These are phyloP conservation scores for Metschnikowia henanensis DNA, from an alignment of 805 yeast species.

Conservation along the genomic window DNA sequence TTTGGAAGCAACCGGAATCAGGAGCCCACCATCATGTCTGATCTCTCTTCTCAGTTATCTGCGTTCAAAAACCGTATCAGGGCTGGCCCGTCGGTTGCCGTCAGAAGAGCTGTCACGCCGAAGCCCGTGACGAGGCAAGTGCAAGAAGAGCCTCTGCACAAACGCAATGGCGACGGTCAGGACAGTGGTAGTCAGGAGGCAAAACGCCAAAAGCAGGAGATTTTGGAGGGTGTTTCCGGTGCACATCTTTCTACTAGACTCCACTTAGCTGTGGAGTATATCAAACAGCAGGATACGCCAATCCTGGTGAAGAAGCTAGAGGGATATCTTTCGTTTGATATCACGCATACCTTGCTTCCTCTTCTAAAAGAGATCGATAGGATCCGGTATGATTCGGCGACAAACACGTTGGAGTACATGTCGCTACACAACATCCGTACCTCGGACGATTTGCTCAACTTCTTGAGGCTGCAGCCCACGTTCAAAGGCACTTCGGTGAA, in stretches of 20 bases:
- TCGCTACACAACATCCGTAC: constrained; percentile 86
- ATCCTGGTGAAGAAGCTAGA: constrained; percentile 65
- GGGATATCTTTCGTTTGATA: constrained; percentile 61
- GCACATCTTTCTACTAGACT: constrained; percentile 83
- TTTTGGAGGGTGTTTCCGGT: constrained; percentile 34
- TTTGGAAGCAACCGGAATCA: constrained; percentile 22
- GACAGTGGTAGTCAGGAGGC: constrained; percentile 27
- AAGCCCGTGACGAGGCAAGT: constrained; percentile 21
- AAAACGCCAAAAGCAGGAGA: constrained; percentile 33
- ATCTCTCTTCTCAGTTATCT: constrained; percentile 44
- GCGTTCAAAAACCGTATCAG: constrained; percentile 47
- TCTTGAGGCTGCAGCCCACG: constrained; percentile 76
- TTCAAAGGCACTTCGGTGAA: constrained; percentile 86
- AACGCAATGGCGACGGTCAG: constrained; percentile 17
- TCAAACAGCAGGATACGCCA: constrained; percentile 71
- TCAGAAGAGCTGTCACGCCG: constrained; percentile 22
- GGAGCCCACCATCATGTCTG: constrained; percentile 24
- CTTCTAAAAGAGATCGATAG: constrained; percentile 75
- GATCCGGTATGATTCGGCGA: constrained; percentile 62
- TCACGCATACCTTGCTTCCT: constrained; percentile 64
- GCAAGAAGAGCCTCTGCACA: constrained; percentile 13
- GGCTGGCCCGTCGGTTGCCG: constrained; percentile 44
- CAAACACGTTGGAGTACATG: constrained; percentile 76
- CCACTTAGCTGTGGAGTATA: constrained; percentile 87
- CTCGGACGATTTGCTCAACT: constrained; percentile 72